phyloP scores from a whole-genome alignment of 345 rosid species.

The Gossypium longicalyx region DNA sequence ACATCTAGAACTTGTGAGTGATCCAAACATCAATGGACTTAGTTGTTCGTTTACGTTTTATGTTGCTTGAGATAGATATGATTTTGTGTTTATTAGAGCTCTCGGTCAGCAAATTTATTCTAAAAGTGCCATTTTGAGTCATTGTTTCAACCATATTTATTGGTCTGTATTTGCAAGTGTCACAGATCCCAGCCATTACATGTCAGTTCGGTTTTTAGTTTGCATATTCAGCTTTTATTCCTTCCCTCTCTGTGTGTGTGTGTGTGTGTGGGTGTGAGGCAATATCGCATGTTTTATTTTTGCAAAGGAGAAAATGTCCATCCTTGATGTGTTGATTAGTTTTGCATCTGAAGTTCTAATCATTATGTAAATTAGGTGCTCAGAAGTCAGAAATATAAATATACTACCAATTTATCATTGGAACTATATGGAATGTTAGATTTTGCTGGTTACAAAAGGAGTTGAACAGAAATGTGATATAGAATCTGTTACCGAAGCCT shows the following conservation, averaged over 20 bases:
- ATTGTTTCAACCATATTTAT: background rate
- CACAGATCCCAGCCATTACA: background rate
- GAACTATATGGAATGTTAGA: background rate
- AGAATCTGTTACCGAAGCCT: background rate
- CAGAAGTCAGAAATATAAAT: background rate
- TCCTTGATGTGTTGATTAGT: background rate
- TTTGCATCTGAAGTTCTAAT: background rate
- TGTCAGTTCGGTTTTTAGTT: background rate
- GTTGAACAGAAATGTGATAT: background rate
- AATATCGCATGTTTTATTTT: background rate
- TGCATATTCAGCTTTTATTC: background rate
- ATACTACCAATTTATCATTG: background rate
- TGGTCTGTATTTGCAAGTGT: background rate
- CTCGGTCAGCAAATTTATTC: background rate
- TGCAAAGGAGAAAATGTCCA: background rate
- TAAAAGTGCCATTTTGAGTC: background rate
- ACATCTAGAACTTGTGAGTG: slow-evolving; percentile 53
- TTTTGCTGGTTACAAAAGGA: background rate
- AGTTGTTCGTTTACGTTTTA: background rate
- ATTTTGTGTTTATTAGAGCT: background rate
- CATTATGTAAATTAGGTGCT: background rate
- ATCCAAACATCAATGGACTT: background rate
- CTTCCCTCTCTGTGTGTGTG: too few relatives aligned
- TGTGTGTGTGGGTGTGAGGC: background rate
- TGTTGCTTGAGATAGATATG: background rate